A percentile compares a stretch with the other conserved stretches of the same genome.
phyloP scores from a whole-genome alignment of 805 yeast species.

The Cyberlindnera americana region DNA sequence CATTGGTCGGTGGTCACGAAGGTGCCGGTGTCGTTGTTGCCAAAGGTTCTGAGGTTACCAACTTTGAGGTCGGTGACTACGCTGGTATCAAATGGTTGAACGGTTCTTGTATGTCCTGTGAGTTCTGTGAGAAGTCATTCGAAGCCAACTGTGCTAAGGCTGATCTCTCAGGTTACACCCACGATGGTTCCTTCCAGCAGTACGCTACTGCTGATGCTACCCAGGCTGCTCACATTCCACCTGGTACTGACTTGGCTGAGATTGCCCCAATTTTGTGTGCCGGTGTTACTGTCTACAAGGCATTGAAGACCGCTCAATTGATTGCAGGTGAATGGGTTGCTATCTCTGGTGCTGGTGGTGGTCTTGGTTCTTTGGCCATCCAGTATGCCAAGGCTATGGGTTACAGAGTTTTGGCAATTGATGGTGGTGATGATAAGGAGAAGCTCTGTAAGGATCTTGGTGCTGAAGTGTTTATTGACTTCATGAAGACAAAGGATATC shows the following conservation, averaged over 20 bases:
- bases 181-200: constrained; percentile 47
- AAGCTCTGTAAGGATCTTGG: constrained; percentile 51
- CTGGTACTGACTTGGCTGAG: constrained; percentile 50
- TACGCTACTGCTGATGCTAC: constrained; percentile 64
- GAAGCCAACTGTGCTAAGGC: constrained; percentile 69
- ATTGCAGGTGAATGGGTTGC: constrained; percentile 70
- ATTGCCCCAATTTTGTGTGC: constrained; percentile 59
- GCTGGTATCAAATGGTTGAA: constrained; percentile 72
- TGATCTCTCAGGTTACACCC: constrained; percentile 71
- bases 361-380: constrained; percentile 71
- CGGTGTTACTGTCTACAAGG: constrained; percentile 54
- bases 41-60: constrained; percentile 54
- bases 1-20: constrained; percentile 70
- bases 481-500: constrained; percentile 47
- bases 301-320: constrained; percentile 55
- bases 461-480: constrained; percentile 61
- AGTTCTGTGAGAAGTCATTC: constrained; percentile 53
- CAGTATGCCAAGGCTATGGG: constrained; percentile 80
- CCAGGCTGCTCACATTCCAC: constrained; percentile 58
- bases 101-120: constrained; percentile 64
- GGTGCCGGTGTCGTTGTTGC: constrained; percentile 72
- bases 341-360: constrained; percentile 80
- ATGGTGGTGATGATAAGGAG: constrained; percentile 69
- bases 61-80: constrained; percentile 59
- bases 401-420: constrained; percentile 64